phyloP scores from a whole-genome alignment of 2,329 filamentous ascomycete genomes.

The Fusarium sublunatum region DNA sequence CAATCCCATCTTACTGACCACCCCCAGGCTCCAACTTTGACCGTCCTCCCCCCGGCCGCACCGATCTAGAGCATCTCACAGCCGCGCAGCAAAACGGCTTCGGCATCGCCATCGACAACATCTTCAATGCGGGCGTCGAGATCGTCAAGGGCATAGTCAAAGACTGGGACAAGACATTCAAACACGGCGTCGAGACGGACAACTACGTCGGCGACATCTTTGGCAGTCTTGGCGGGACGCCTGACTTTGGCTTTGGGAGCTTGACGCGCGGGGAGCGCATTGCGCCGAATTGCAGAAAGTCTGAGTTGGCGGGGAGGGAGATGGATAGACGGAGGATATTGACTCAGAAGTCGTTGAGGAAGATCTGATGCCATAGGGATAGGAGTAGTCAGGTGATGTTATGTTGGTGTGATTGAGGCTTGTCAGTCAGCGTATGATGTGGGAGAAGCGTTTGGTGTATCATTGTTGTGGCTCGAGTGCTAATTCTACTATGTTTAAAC shows the following conservation, averaged over 20 bases:
- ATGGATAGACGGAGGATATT: constrained; percentile 46
- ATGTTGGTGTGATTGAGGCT: neutral
- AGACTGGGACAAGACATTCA: constrained; percentile 70
- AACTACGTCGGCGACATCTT: constrained; percentile 81
- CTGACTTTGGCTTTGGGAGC: constrained; percentile 72
- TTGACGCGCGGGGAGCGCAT: constrained; percentile 53
- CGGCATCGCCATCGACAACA: constrained; percentile 70
- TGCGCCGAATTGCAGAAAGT: constrained; percentile 31
- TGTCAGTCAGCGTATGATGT: neutral
- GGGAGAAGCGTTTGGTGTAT: neutral
- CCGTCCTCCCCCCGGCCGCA: constrained; percentile 69
- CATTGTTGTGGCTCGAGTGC: neutral
- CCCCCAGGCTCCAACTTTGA: constrained; percentile 73
- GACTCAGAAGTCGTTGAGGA: constrained; percentile 39
- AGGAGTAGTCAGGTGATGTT: neutral
- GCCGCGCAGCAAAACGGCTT: constrained; percentile 72
- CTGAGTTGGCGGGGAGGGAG: constrained; percentile 43
- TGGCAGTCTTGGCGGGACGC: constrained; percentile 72
- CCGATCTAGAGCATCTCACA: constrained; percentile 69
- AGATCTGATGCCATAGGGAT: constrained; percentile 20
- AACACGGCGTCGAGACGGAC: constrained; percentile 64
- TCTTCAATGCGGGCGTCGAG: constrained; percentile 73
- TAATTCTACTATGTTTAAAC: neutral
- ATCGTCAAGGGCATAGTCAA: constrained; percentile 72
- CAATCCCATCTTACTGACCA: neutral